Conservation (phyloP, 441 rosid species). For the Lepidium campestre region DNA sequence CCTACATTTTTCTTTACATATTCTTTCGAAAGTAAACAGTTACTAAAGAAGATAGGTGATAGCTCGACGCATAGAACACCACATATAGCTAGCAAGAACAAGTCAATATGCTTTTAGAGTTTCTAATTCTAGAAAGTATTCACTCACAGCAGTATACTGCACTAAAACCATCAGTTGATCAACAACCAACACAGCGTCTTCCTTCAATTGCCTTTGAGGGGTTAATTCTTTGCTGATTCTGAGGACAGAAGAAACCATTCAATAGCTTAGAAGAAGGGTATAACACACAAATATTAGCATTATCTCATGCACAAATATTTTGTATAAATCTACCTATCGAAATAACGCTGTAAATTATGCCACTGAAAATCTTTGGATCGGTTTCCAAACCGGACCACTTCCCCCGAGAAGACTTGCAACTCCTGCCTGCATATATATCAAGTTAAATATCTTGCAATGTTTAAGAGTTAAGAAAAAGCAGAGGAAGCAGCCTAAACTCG, state of each 20-base stretch:
- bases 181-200: slow-evolving; percentile 48
- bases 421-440: slow-evolving; percentile 47
- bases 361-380: slow-evolving; percentile 69
- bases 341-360: slow-evolving; percentile 69
- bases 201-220: slow-evolving; percentile 50
- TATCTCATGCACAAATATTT: background rate
- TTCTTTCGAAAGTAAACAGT: background rate
- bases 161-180: slow-evolving; percentile 50
- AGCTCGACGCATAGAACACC: slow-evolving; percentile 3
- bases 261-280: slow-evolving; percentile 1
- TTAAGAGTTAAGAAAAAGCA: background rate
- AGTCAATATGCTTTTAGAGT: background rate
- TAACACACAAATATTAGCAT: background rate
- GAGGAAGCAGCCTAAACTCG: background rate
- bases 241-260: slow-evolving; percentile 13
- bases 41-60: background rate
- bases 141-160: slow-evolving; percentile 65
- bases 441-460: slow-evolving; percentile 3
- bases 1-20: slow-evolving; percentile 3
- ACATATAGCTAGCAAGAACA: background rate
- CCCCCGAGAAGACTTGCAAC: slow-evolving; percentile 55
- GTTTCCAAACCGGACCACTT: slow-evolving; percentile 79
- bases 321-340: slow-evolving; percentile 45
- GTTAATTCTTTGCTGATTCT: slow-evolving; percentile 54
- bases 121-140: background rate